Evolutionary conservation across 1,284 basidiomycete species (phyloP).

Genomic region (Ceratobasidium sp.): DNA sequence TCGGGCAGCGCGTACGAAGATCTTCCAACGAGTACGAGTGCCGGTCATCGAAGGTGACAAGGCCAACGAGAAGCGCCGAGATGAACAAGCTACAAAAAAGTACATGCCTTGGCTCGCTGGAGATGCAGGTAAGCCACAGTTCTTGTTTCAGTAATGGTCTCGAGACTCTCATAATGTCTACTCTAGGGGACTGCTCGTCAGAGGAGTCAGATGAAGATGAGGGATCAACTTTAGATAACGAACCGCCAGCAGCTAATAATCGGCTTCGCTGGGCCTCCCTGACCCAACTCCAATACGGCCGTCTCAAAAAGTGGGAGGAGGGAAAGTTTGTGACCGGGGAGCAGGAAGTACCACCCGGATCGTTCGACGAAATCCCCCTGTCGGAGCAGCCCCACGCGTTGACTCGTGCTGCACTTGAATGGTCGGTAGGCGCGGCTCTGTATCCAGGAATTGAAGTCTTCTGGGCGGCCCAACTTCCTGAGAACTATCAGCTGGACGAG

Average conservation of each 20-base stretch:
- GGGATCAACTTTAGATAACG: no score
- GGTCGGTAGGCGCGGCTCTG: slow-evolving; percentile 58
- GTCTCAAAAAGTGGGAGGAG: slow-evolving; percentile 55
- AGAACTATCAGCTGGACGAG: background rate
- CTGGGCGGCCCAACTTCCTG: slow-evolving; percentile 17
- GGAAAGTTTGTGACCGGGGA: slow-evolving; percentile 52
- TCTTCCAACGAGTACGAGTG: slow-evolving; percentile 50
- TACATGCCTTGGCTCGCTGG: slow-evolving; percentile 59
- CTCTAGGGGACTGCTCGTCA: no score
- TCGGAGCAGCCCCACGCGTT: slow-evolving; percentile 53
- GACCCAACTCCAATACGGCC: slow-evolving; percentile 57
- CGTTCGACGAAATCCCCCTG: slow-evolving; percentile 49
- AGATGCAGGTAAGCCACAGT: slow-evolving; percentile 49
- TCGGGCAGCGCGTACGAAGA: slow-evolving; percentile 46
- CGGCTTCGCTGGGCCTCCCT: slow-evolving; percentile 52
- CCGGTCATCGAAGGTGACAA: slow-evolving; percentile 48
- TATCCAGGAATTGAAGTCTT: slow-evolving; percentile 55
- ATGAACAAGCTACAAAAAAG: slow-evolving; percentile 48
- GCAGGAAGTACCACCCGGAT: background rate
- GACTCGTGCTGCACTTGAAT: slow-evolving; percentile 56
- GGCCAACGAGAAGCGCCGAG: slow-evolving; percentile 8
- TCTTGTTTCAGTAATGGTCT: slow-evolving; percentile 7
- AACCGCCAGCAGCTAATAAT: no score
- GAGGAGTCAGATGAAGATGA: no score
- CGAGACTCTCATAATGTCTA: no score